These are phyloP conservation scores for Quercus cerris DNA, from an alignment of 306 rosid genomes.

Conservation along the genomic window DNA sequence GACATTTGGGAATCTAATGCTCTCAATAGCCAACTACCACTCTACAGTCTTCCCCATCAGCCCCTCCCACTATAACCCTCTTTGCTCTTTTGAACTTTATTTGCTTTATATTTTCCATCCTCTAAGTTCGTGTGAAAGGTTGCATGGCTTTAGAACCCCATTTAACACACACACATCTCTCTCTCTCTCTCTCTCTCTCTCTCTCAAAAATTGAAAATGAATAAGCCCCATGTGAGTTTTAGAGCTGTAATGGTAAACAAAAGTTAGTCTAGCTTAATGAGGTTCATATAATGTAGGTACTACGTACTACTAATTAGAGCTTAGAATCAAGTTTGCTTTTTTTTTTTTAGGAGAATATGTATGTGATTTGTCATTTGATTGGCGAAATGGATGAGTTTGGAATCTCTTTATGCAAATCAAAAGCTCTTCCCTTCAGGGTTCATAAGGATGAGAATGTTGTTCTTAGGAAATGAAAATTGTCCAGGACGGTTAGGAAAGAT, in stretches of 20 bases:
- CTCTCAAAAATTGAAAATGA: conserved; percentile 7
- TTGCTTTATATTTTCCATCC: conserved; percentile 34
- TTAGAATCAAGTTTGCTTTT: conserved; percentile 23
- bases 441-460: conserved; percentile 27
- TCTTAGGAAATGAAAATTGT: conserved; percentile 32
- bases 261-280: conserved; percentile 11
- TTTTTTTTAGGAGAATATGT: conserved; percentile 3
- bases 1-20: conserved; percentile 57
- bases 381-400: conserved; percentile 59
- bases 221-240: conserved; percentile 31
- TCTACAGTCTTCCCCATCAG: conserved; percentile 19
- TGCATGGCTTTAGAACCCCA: conserved; percentile 69
- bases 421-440: conserved; percentile 31
- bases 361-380: conserved; percentile 27
- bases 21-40: conserved; percentile 18
- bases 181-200: conserved; percentile 22
- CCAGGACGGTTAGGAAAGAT: conserved; percentile 29
- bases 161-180: conserved; percentile 14
- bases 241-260: conserved; percentile 22
- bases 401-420: conserved; percentile 62
- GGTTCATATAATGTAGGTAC: conserved; percentile 11
- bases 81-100: conserved; percentile 25
- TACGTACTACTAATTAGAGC: conserved; percentile 10
- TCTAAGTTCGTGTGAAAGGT: conserved; percentile 72
- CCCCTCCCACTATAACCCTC: conserved; percentile 18